phyloP scores from a whole-genome alignment of 768 basidiomycete genomes.

The Mycena leptocephala region DNA sequence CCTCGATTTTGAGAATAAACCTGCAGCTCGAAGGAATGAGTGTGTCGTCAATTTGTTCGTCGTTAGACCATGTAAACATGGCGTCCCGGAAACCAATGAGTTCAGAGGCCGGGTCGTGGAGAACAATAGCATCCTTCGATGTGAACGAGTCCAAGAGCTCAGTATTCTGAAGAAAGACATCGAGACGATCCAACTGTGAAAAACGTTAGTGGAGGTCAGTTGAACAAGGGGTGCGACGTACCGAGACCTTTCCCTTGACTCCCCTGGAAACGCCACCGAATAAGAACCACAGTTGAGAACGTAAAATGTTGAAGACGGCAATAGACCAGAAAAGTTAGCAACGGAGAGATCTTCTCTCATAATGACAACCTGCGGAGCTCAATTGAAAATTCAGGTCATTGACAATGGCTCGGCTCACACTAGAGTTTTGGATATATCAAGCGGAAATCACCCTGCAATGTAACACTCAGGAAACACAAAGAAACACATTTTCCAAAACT shows the following conservation, averaged over 20 bases:
- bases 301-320: constrained; percentile 48
- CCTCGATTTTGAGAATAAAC: constrained; percentile 58
- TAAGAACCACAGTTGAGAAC: constrained; percentile 55
- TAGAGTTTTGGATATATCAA: no score
- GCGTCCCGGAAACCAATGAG: constrained; percentile 34
- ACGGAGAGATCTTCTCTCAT: background rate
- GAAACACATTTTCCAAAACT: no score
- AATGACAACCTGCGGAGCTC: no score
- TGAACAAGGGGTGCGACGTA: no score
- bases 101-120: background rate
- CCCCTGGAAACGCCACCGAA: constrained; percentile 43
- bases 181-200: constrained; percentile 61
- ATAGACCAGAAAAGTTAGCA: background rate
- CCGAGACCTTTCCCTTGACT: constrained; percentile 70
- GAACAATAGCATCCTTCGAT: background rate
- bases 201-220: no score
- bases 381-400: no score
- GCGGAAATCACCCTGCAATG: no score
- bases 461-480: no score
- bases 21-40: constrained; percentile 43
- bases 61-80: constrained; percentile 27
- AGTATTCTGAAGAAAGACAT: constrained; percentile 61
- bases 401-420: no score
- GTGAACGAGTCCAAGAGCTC: constrained; percentile 63
- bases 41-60: constrained; percentile 35